Base-by-base conservation (phyloP, 2,329 filamentous ascomycete genomes). In the Furcasterigmium furcatum region DNA sequence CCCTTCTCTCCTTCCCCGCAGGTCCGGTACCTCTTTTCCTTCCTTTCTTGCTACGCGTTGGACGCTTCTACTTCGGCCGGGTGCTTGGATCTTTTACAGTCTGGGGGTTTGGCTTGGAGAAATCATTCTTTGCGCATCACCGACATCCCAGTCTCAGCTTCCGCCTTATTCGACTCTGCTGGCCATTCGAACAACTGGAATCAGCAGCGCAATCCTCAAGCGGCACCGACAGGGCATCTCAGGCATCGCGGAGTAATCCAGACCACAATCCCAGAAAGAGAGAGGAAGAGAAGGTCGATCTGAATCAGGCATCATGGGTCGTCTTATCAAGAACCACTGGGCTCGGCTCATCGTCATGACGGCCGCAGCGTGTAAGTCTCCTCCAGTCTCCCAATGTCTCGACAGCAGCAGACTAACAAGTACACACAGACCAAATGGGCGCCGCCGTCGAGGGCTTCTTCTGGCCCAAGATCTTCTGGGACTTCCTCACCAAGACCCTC, bases 281-380 rank as follows among this genome's bases (percentile, higher is more conserved):
- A 45, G 40, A 46, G 43, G 34, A 24, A 43, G 32, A 41, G 38
- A 35, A 52, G 36, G n/a, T 39, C 38, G n/a, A n/a, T n/a, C 48
- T 44, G 52, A 45, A 42, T 27, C 29, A 46, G 16, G 36, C 66
- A 72, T 55, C 52, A 99, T 99, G 94, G 94, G 94, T 68, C 94
- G 87, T 71, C 84, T 99, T 64, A 97, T 99, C 75, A 99, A 99
- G 80, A 97, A 97, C 75, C 94, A 99, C 76, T 96, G 90, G 90
- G 94, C 91, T 57, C 87, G 94, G 50, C 84, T 99, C 60, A 94
- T 99, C 62, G 80, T 95, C 68, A 75, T 99, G 64, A 89, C 88
- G 22, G 90, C 94, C 30, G 86, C 89, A 53, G 67, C 74, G 46
- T 91, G 87, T 91, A 82, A 50, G 74, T 72, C 14, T 13, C 12